phyloP scores from a whole-genome alignment of 306 rosid species.

The Ormosia semicastrata region DNA sequence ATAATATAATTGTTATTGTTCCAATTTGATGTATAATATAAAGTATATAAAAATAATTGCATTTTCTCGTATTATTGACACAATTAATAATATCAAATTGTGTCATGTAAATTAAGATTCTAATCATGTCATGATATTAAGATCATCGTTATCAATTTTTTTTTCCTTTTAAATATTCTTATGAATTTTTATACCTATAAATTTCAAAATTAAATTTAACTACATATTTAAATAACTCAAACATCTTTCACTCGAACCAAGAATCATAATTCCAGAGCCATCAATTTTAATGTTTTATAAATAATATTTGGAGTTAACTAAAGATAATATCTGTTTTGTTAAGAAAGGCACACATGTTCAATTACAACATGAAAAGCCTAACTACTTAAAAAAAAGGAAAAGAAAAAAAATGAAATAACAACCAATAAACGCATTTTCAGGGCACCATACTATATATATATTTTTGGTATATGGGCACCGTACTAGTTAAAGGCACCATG shows the following conservation, averaged over 20 bases:
- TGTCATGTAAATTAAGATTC: too few species aligned
- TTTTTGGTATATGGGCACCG: background rate
- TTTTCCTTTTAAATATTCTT: too few species aligned
- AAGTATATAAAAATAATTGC: background rate
- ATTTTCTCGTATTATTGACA: too few species aligned
- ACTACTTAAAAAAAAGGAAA: background rate
- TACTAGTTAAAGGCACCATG: background rate
- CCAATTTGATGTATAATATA: background rate
- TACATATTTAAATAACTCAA: too few species aligned
- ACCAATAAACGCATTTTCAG: slow-evolving; percentile 17
- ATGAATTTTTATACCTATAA: too few species aligned
- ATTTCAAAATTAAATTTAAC: too few species aligned
- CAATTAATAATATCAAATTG: too few species aligned
- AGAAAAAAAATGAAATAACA: background rate
- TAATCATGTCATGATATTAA: too few species aligned
- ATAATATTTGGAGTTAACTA: background rate
- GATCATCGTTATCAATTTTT: too few species aligned
- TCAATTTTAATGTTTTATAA: background rate
- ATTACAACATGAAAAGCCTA: background rate
- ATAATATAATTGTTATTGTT: too few species aligned
- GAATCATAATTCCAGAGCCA: too few species aligned
- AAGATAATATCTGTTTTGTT: background rate
- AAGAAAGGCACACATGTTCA: background rate
- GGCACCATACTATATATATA: background rate
- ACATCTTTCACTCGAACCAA: too few species aligned